phyloP scores from a whole-genome alignment of 257 asterid genomes.

The Lycium barbarum region DNA sequence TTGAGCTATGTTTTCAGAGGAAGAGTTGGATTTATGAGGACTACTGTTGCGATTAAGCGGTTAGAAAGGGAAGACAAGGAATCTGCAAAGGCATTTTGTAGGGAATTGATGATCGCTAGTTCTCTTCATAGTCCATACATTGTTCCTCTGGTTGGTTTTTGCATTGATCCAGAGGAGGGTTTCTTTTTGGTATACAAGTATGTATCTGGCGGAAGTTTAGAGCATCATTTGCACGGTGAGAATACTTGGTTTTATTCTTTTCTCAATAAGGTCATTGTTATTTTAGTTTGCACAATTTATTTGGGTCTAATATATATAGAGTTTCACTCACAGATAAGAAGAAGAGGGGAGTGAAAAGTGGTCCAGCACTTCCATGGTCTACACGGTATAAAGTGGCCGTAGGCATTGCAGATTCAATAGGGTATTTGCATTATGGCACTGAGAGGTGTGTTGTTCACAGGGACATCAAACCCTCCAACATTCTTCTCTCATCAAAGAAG shows the following conservation, averaged over 20 bases:
- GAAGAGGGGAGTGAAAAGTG: conserved; percentile 64
- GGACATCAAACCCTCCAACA: conserved; percentile 94
- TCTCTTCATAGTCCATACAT: conserved; percentile 71
- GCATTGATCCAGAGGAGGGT: conserved; percentile 87
- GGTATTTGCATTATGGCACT: conserved; percentile 77
- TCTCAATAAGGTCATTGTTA: neutral
- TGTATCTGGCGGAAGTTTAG: conserved; percentile 93
- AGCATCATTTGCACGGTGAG: conserved; percentile 74
- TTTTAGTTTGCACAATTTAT: conserved; percentile 11
- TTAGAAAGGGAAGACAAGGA: conserved; percentile 84
- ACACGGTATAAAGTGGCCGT: conserved; percentile 72
- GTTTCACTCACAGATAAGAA: conserved; percentile 54
- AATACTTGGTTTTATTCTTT: neutral
- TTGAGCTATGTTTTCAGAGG: conserved; percentile 92
- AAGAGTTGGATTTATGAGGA: conserved; percentile 68
- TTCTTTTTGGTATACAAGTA: conserved; percentile 84
- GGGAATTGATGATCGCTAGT: conserved; percentile 93
- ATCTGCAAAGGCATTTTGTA: conserved; percentile 86
- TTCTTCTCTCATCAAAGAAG: conserved; percentile 81
- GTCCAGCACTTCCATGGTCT: conserved; percentile 66
- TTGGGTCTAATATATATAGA: conserved; percentile 32
- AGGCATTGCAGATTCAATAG: conserved; percentile 81
- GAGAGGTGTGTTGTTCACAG: conserved; percentile 93
- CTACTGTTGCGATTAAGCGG: conserved; percentile 76
- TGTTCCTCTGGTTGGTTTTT: conserved; percentile 91